phyloP scores from a whole-genome alignment of 2,329 filamentous ascomycete species.

The Pseudogymnoascus sp. region DNA sequence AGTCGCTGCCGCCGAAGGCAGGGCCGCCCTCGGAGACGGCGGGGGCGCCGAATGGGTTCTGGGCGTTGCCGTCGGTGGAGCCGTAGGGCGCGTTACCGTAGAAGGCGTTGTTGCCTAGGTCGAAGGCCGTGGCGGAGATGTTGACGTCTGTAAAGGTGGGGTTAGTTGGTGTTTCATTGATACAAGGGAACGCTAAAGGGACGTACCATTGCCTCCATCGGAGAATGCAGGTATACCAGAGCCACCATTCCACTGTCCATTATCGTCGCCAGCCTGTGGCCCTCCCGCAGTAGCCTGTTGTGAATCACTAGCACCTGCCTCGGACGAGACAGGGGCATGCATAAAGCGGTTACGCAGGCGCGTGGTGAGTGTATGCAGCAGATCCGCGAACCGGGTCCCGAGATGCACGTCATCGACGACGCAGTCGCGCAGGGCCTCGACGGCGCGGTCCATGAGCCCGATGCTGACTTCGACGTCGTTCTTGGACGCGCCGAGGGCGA shows the following conservation, averaged over 20 bases:
- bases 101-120: conserved; percentile 46
- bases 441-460: conserved; percentile 64
- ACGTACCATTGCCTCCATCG: neutral
- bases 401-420: conserved; percentile 81
- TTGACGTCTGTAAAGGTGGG: conserved; percentile 18
- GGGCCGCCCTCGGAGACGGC: conserved; percentile 13
- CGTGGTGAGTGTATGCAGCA: conserved; percentile 70
- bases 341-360: conserved; percentile 67
- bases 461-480: conserved; percentile 70
- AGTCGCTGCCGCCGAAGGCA: conserved; percentile 22
- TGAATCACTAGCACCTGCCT: neutral
- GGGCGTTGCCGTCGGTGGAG: conserved; percentile 27
- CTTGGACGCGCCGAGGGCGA: conserved; percentile 70
- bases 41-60: conserved; percentile 2
- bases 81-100: conserved; percentile 32
- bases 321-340: conserved; percentile 39
- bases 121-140: conserved; percentile 56
- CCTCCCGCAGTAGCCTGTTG: neutral
- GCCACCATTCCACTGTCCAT: neutral
- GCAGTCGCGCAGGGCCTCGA: conserved; percentile 64
- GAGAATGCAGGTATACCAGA: neutral
- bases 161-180: conserved; percentile 10
- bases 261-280: neutral
- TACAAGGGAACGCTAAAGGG: too few species aligned
- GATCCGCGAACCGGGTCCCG: conserved; percentile 73